Evolutionary conservation across 2,329 filamentous ascomycete genomes (phyloP), one percentile per base, ranked within the genome.

Genomic region (Fonsecaea nubica): DNA sequence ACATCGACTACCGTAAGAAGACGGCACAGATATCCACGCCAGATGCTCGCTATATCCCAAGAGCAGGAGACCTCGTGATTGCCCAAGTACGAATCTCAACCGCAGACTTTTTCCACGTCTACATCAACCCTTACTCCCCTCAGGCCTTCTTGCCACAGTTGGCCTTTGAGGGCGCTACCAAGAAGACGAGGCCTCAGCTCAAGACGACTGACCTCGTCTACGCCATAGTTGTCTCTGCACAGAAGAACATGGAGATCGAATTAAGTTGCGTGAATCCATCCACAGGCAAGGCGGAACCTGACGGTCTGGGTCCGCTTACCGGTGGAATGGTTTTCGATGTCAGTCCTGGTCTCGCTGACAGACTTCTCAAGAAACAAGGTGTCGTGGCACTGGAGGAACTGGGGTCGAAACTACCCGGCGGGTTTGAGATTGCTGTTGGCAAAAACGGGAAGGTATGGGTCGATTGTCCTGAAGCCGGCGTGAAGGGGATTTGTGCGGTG

Each of bases 371-470:
- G 75, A 77, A 80, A 71, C 90, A 89, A 15, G 86, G 86, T 25
- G 78, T 97, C 7, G 86, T 88, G 3, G 85, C 97, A 32, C 79
- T 98, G 64, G 92, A 96, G 69, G 91, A 92, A 75, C 80, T 98
- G 13, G 93, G 90, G 2, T 89, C 89, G 65, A 94, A 92, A 62
- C 79, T 97, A 13, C 72, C 76, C 1, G 81, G 80, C 21, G 89
- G 91, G 21, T 99, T 98, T 77, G 95, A 99, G 82, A 91, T 96
- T 66, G 94, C 94, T 0, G 91, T 97, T 8, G 95, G 95, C 18
- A 87, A 92, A 75, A 99, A 99, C 78, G 95, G 95, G 48, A 90
- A 88, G 77, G 86, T 98, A 25, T 98, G 95, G 93, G 91, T 98
- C 13, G 89, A 94, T 75, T 93, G 90, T 71, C 78, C 79, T 4